A percentile compares a stretch with the other conserved stretches of the same genome.
Conservation (phyloP, 148 eudicot species). For the Cornus controversa region DNA sequence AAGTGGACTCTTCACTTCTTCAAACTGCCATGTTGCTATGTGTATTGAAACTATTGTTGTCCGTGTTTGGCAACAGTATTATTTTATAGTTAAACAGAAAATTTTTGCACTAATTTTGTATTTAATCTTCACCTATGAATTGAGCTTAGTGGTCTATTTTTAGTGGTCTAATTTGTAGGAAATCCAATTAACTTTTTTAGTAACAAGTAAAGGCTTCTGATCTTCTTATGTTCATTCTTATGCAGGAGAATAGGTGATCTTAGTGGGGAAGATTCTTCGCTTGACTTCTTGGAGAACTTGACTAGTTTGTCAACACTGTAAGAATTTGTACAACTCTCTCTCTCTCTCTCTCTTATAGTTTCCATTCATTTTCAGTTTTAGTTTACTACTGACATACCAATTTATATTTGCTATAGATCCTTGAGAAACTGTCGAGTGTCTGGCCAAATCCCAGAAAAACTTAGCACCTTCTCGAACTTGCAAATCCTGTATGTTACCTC, state of each 20-base stretch:
- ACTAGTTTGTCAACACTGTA: constrained; percentile 37
- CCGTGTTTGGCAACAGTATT: not conserved
- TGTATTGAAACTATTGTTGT: not conserved
- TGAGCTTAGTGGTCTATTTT: no score
- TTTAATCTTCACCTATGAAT: not conserved
- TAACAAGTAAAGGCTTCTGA: not conserved
- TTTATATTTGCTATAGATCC: constrained; percentile 21
- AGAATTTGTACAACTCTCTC: not conserved
- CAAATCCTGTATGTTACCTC: constrained; percentile 24
- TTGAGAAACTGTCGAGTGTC: constrained; percentile 32
- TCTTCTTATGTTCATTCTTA: not conserved
- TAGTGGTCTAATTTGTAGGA: not conserved
- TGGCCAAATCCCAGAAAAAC: constrained; percentile 30
- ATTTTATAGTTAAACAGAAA: not conserved
- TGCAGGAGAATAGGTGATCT: constrained; percentile 44
- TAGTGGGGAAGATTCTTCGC: constrained; percentile 28
- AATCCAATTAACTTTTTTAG: not conserved
- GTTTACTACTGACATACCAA: not conserved
- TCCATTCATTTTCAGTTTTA: not conserved
- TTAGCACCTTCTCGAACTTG: constrained; percentile 37
- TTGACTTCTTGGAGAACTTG: constrained; percentile 33
- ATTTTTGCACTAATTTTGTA: not conserved
- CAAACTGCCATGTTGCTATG: not conserved
- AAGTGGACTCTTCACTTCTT: not conserved
- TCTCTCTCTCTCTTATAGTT: not conserved